A percentile compares a stretch with the other conserved stretches of the same genome.
Conservation (phyloP, 768 basidiomycete species). For the Hysterangium stoloniferum region DNA sequence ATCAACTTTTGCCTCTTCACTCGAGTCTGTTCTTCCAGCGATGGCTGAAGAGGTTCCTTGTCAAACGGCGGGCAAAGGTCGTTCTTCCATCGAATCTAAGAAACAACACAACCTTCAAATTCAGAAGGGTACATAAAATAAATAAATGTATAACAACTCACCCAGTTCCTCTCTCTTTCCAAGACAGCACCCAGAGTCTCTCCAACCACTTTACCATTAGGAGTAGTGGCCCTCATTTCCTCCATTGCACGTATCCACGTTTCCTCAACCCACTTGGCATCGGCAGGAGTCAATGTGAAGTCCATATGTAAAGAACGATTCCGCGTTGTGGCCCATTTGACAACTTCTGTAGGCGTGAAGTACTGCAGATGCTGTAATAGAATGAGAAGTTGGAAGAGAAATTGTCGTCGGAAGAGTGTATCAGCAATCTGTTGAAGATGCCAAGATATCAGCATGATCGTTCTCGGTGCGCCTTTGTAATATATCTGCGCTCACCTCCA, state of each 20-base stretch:
- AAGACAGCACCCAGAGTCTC: slow-evolving; percentile 67
- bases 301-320: slow-evolving; percentile 82
- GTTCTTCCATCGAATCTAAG: slow-evolving; percentile 72
- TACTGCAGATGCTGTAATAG: slow-evolving; percentile 68
- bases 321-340: slow-evolving; percentile 48
- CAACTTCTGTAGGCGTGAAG: slow-evolving; percentile 64
- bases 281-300: slow-evolving; percentile 60
- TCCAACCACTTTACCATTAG: slow-evolving; percentile 68
- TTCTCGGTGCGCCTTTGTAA: slow-evolving; percentile 6
- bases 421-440: slow-evolving; percentile 91
- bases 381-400: slow-evolving; percentile 77
- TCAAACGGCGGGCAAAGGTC: slow-evolving; percentile 75
- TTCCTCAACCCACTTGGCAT: slow-evolving; percentile 74
- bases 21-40: slow-evolving; percentile 54
- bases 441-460: slow-evolving; percentile 2
- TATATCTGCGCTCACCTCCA: slow-evolving; percentile 53
- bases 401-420: slow-evolving; percentile 87
- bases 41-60: slow-evolving; percentile 50
- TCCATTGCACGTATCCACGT: slow-evolving; percentile 46
- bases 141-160: too few species aligned
- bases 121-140: not conserved
- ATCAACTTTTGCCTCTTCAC: slow-evolving; percentile 45
- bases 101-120: not conserved
- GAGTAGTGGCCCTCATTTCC: slow-evolving; percentile 64
- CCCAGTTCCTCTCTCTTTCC: slow-evolving; percentile 84